These are phyloP conservation scores for Vigna angularis DNA, from an alignment of 306 rosid species.

Conservation along the genomic window DNA sequence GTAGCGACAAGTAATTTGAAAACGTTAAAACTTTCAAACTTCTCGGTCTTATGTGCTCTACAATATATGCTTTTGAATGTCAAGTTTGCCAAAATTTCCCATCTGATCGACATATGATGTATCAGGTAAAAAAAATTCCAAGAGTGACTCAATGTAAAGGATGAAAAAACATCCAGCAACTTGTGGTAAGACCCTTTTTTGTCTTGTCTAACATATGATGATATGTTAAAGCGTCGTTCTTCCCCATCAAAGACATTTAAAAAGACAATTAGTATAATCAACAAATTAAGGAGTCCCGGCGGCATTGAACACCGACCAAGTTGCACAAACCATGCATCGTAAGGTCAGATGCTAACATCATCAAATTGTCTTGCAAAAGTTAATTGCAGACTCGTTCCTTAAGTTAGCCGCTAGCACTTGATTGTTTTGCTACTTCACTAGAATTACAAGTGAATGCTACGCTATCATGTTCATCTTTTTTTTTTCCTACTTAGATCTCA, in stretches of 20 bases:
- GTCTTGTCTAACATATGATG: neutral
- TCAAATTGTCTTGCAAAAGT: conserved; percentile 31
- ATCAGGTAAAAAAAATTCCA: neutral
- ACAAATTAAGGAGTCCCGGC: conserved; percentile 30
- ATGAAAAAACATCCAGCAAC: neutral
- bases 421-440: conserved; percentile 34
- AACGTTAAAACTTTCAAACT: neutral
- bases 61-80: neutral
- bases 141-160: neutral
- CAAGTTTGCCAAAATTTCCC: too few relatives aligned
- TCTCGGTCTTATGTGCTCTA: neutral
- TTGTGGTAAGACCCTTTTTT: neutral
- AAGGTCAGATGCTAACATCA: conserved; percentile 51
- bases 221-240: conserved; percentile 33
- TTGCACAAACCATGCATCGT: conserved; percentile 30
- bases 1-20: neutral
- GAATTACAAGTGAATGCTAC: conserved; percentile 49
- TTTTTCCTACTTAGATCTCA: conserved; percentile 35
- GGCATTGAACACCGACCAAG: conserved; percentile 38
- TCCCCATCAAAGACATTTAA: neutral
- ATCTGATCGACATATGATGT: neutral
- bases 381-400: conserved; percentile 42
- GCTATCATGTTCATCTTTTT: conserved; percentile 35
- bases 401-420: conserved; percentile 43
- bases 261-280: conserved; percentile 1